Evolutionary conservation across 768 basidiomycete genomes (phyloP), one percentile per base, ranked within the genome.

Genomic region (Boletus sensibilis): DNA sequence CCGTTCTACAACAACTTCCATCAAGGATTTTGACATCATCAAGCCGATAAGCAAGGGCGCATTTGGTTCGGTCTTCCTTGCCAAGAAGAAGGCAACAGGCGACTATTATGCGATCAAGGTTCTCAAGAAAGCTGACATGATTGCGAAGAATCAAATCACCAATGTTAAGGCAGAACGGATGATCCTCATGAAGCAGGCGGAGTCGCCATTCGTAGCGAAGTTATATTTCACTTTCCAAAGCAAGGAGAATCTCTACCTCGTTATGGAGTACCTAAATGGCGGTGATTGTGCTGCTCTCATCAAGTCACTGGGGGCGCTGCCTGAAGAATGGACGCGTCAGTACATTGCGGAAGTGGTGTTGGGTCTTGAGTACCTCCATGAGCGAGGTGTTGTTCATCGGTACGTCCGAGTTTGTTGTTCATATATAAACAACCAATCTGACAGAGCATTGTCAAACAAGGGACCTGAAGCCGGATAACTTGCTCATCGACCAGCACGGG

Each of bases 41-140:
- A 99, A 99, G 73, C 97, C 97, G 4, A 99, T 99, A 70, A 94
- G 91, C 72, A 98, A 98, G 69, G 97, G 97, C 51, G 97, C 97
- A 2, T 98, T 99, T 70, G 97, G 97, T 16, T 94, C 94, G 10
- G 97, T 99, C 52, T 99, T 97, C 74, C 81, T 99, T 50, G 92
- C 97, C 41, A 98, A 96, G 79, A 99, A 99, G 82, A 95, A 93
- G 66, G 90, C 83, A 6, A 99, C 97, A 2, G 97, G 97, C 50
- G 97, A 98, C 74, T 98, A 98, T 74, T 99, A 89, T 75, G 97
- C 97, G 27, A 96, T 99, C 84, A 99, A 99, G 75, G 95, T 98
- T n/a, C 75, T 99, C 69, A 98, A 96, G 78, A 99, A 99, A 78
- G 93, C 94, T n/a, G 97, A 99, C 75, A 99, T 99, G 97, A 98